These are phyloP conservation scores for Cryphonectria carpinicola DNA, from an alignment of 2,329 filamentous ascomycete species.

Conservation along the genomic window DNA sequence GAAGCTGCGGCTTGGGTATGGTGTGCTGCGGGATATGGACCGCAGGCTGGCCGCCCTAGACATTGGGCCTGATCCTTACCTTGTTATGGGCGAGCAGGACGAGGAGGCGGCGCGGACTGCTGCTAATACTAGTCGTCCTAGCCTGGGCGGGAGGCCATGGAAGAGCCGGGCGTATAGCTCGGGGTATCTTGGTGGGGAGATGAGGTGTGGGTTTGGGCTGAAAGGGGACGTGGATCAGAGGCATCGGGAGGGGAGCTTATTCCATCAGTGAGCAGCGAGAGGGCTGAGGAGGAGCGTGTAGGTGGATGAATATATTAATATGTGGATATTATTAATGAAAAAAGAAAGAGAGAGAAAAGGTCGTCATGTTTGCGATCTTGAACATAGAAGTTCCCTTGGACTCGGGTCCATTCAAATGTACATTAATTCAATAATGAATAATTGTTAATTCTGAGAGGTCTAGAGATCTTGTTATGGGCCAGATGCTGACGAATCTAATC, in stretches of 20 bases:
- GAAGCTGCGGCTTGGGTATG: constrained; percentile 34
- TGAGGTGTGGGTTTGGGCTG: constrained; percentile 35
- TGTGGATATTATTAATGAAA: background rate
- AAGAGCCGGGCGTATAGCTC: constrained; percentile 17
- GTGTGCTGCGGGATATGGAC: constrained; percentile 27
- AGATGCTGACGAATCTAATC: too few species aligned
- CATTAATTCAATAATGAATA: background rate
- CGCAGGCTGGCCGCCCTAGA: background rate
- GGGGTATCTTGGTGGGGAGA: constrained; percentile 18
- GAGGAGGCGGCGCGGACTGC: constrained; percentile 11
- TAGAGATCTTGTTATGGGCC: too few species aligned
- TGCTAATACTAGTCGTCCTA: background rate
- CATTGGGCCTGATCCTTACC: constrained; percentile 9
- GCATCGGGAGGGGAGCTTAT: constrained; percentile 23
- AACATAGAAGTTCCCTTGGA: background rate
- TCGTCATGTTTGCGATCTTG: background rate
- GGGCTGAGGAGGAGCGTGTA: background rate
- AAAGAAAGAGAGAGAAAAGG: background rate
- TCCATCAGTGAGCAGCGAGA: constrained; percentile 15
- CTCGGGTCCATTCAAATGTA: background rate
- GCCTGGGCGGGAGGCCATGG: background rate
- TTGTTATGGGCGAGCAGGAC: constrained; percentile 17
- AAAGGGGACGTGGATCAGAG: constrained; percentile 32
- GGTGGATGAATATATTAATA: too few species aligned
- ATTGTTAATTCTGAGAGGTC: background rate